phyloP scores from a whole-genome alignment of 306 rosid genomes.

The Vigna trinervia region DNA sequence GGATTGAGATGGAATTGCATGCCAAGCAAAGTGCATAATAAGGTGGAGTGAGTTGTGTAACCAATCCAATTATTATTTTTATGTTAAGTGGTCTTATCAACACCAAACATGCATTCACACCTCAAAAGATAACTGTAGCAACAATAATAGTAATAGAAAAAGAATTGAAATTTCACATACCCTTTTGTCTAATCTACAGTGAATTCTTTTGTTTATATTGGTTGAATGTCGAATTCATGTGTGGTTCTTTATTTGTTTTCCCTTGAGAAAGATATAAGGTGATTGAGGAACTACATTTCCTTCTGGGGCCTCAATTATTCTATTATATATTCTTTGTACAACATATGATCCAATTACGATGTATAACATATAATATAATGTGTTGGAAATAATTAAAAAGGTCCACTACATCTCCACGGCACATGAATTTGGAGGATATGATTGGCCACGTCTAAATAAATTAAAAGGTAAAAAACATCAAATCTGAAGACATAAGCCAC shows the following conservation, averaged over 20 bases:
- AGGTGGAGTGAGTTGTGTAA: constrained; percentile 55
- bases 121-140: not conserved
- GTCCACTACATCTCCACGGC: constrained; percentile 42
- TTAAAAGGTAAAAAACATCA: constrained; percentile 13
- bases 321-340: constrained; percentile 14
- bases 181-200: not conserved
- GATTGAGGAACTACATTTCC: constrained; percentile 14
- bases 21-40: constrained; percentile 59
- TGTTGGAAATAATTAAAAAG: constrained; percentile 18
- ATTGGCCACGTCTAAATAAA: constrained; percentile 31
- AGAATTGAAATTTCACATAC: not conserved
- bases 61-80: constrained; percentile 46
- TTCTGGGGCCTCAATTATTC: not conserved
- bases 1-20: constrained; percentile 48
- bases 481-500: constrained; percentile 36
- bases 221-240: constrained; percentile 48
- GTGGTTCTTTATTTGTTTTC: constrained; percentile 25
- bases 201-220: constrained; percentile 33
- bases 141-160: not conserved
- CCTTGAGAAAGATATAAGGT: not conserved
- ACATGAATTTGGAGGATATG: constrained; percentile 46
- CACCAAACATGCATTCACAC: constrained; percentile 48
- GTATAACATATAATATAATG: constrained; percentile 18
- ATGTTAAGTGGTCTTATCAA: constrained; percentile 59
- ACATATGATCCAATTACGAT: constrained; percentile 30